Percentiles rank a stretch among this genome's conserved stretches.
These are phyloP conservation scores for Aphanomyces astaci DNA, from an alignment of 352 stramenopile species.

Conservation along the genomic window DNA sequence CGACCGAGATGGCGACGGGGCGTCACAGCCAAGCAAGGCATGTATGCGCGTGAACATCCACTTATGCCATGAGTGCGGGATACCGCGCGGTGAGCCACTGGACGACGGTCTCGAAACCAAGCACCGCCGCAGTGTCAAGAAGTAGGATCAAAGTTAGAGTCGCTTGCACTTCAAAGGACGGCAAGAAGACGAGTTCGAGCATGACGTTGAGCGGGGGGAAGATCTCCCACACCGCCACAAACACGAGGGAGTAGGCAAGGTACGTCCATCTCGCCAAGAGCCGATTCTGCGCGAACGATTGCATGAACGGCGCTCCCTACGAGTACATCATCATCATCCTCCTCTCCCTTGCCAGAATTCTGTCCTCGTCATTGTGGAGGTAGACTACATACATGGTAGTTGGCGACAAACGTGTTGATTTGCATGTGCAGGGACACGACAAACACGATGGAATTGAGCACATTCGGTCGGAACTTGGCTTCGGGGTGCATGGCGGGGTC, in stretches of 20 bases:
- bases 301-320: conserved; percentile 44
- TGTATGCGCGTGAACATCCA: not conserved
- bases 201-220: conserved; percentile 29
- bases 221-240: conserved; percentile 30
- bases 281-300: conserved; percentile 41
- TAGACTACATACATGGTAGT: conserved; percentile 31
- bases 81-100: conserved; percentile 4
- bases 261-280: conserved; percentile 31
- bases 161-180: not conserved
- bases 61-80: not conserved
- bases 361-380: no score
- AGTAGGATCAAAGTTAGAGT: not conserved
- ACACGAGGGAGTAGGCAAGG: conserved; percentile 29
- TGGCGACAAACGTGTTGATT: conserved; percentile 45
- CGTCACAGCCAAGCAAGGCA: no score
- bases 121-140: not conserved
- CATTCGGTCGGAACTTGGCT: conserved; percentile 89
- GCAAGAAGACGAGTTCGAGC: conserved; percentile 33
- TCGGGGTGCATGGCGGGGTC: conserved; percentile 54
- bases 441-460: conserved; percentile 93
- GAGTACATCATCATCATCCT: not conserved
- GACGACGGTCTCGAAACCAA: not conserved
- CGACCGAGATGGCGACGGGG: not conserved
- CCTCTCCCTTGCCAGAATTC: no score
- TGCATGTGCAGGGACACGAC: conserved; percentile 78